Conservation (phyloP, 306 rosid species). For the Castanopsis chinensis region DNA sequence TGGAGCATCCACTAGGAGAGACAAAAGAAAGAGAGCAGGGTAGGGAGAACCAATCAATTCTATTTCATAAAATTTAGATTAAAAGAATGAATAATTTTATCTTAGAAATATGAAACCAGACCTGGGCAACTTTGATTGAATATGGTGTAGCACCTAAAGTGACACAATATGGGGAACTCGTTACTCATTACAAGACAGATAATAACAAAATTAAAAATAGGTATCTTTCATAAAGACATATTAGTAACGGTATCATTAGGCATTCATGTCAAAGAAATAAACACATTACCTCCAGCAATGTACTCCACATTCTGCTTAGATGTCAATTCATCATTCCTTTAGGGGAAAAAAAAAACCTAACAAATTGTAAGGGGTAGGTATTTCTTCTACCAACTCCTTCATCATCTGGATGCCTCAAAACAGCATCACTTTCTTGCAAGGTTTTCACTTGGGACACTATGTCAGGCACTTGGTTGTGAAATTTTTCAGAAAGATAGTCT, state of each 20-base stretch:
- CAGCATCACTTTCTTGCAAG: slow-evolving; percentile 26
- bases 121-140: slow-evolving; percentile 92
- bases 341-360: no score
- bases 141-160: slow-evolving; percentile 86
- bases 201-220: neutral
- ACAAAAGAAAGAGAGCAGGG: neutral
- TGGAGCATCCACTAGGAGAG: slow-evolving; percentile 80
- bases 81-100: neutral
- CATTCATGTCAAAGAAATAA: neutral
- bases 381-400: slow-evolving; percentile 23
- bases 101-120: slow-evolving; percentile 12
- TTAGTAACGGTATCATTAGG: neutral
- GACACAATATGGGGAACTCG: neutral
- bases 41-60: neutral
- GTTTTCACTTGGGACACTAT: slow-evolving; percentile 23
- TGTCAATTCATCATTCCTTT: slow-evolving; percentile 73
- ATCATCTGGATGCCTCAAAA: slow-evolving; percentile 32
- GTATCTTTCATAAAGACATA: neutral
- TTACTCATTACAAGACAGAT: neutral
- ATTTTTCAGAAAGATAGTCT: slow-evolving; percentile 63
- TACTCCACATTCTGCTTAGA: slow-evolving; percentile 64
- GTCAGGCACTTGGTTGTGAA: slow-evolving; percentile 37
- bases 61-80: neutral
- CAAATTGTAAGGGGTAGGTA: no score
- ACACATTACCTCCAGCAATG: slow-evolving; percentile 85